Evolutionary conservation across 2,329 filamentous ascomycete genomes (phyloP).

Genomic region (Periconia sp.): DNA sequence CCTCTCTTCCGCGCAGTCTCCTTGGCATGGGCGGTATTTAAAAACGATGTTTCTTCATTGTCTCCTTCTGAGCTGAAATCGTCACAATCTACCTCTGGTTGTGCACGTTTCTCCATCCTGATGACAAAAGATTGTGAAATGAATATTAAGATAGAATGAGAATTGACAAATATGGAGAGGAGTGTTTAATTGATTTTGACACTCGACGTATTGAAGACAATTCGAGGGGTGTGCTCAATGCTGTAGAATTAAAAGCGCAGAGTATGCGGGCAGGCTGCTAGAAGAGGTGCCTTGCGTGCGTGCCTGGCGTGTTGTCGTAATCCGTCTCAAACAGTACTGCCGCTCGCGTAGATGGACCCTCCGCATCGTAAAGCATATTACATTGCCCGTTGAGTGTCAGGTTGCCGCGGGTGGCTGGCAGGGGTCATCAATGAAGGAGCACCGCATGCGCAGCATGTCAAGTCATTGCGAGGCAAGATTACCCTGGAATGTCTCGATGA

Average conservation of each 20-base stretch:
- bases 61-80: slow-evolving; percentile 26
- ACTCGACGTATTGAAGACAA: too few relatives aligned
- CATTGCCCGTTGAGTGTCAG: not conserved
- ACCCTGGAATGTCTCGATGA: slow-evolving; percentile 18
- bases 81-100: slow-evolving; percentile 6
- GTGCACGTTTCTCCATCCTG: slow-evolving; percentile 33
- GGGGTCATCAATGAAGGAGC: too few relatives aligned
- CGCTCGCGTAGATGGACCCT: slow-evolving; percentile 4
- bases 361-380: too few relatives aligned
- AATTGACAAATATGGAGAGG: too few relatives aligned
- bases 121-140: slow-evolving; percentile 9
- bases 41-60: slow-evolving; percentile 36
- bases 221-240: slow-evolving; percentile 19
- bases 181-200: too few relatives aligned
- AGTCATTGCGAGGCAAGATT: slow-evolving; percentile 35
- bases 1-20: slow-evolving; percentile 27
- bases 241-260: slow-evolving; percentile 8
- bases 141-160: slow-evolving; percentile 9
- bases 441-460: too few relatives aligned
- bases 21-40: slow-evolving; percentile 28
- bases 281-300: slow-evolving; percentile 3
- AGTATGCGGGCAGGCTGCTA: slow-evolving; percentile 4
- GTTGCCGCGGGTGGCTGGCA: slow-evolving; percentile 8
- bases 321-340: not conserved
- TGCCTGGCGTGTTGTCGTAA: not conserved